phyloP scores from a whole-genome alignment of 805 yeast genomes.

The Wickerhamiella dianesei region DNA sequence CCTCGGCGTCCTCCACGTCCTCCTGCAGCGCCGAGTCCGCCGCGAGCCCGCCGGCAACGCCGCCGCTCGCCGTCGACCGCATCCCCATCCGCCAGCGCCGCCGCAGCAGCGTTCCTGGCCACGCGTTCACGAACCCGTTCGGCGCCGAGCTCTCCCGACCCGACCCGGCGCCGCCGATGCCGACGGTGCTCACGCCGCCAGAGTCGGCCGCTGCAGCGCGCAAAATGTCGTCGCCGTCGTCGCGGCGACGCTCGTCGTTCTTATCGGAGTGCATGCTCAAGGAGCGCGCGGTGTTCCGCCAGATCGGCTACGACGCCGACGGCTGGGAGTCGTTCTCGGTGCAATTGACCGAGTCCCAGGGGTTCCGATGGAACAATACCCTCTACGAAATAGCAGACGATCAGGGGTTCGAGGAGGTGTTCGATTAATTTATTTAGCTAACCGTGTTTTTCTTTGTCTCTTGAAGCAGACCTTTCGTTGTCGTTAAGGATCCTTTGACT shows the following conservation, averaged over 20 bases:
- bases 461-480: too few relatives aligned
- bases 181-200: neutral
- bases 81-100: neutral
- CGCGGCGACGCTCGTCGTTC: slow-evolving; percentile 10
- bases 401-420: slow-evolving; percentile 2
- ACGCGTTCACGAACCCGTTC: too few relatives aligned
- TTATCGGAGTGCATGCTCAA: slow-evolving; percentile 9
- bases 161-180: too few relatives aligned
- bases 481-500: too few relatives aligned
- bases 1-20: neutral
- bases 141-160: too few relatives aligned
- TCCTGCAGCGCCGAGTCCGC: neutral
- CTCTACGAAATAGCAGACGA: slow-evolving; percentile 7
- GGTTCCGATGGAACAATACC: slow-evolving; percentile 10
- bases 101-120: neutral
- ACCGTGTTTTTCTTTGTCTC: too few relatives aligned
- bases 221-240: neutral
- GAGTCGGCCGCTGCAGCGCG: neutral
- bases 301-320: slow-evolving; percentile 7
- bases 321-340: slow-evolving; percentile 7
- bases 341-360: slow-evolving; percentile 11
- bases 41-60: neutral
- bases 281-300: slow-evolving; percentile 5
- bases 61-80: neutral
- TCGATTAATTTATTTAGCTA: neutral